Percentiles rank a stretch among this genome's conserved stretches.
phyloP scores from a whole-genome alignment of 352 stramenopile species.

The Phytophthora pinifolia region DNA sequence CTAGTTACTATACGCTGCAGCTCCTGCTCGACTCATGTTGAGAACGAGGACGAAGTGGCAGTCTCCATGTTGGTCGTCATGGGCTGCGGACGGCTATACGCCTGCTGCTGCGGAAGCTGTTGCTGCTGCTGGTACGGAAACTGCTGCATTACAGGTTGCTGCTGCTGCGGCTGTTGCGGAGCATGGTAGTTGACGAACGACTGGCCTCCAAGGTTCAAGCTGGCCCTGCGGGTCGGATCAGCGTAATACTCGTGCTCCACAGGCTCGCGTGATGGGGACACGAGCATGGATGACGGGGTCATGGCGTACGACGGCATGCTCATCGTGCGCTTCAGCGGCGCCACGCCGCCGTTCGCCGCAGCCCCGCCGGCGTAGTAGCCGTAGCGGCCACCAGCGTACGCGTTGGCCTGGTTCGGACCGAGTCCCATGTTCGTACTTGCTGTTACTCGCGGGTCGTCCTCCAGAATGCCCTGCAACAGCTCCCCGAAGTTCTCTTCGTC shows the following conservation, averaged over 20 bases:
- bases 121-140: constrained; percentile 28
- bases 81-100: constrained; percentile 29
- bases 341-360: constrained; percentile 16
- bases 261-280: constrained; percentile 17
- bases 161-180: constrained; percentile 21
- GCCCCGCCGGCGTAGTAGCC: constrained; percentile 21
- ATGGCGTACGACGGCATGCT: constrained; percentile 39
- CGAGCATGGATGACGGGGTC: constrained; percentile 18
- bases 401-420: constrained; percentile 19
- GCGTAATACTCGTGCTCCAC: constrained; percentile 29
- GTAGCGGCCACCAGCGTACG: constrained; percentile 18
- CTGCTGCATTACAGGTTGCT: constrained; percentile 29
- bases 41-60: constrained; percentile 33
- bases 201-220: constrained; percentile 21
- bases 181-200: constrained; percentile 30
- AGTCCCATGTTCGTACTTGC: constrained; percentile 13
- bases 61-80: constrained; percentile 25
- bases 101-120: constrained; percentile 17
- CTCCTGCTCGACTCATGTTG: constrained; percentile 20
- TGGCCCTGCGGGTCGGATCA: constrained; percentile 26
- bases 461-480: constrained; percentile 68
- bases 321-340: constrained; percentile 37
- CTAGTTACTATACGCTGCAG: constrained; percentile 37
- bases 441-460: constrained; percentile 54
- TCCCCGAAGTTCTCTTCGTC: constrained; percentile 74